Percentiles rank a stretch among this genome's conserved stretches.
Conservation (phyloP, 73 alveolate genomes). For the Tetrahymena malaccensis region DNA sequence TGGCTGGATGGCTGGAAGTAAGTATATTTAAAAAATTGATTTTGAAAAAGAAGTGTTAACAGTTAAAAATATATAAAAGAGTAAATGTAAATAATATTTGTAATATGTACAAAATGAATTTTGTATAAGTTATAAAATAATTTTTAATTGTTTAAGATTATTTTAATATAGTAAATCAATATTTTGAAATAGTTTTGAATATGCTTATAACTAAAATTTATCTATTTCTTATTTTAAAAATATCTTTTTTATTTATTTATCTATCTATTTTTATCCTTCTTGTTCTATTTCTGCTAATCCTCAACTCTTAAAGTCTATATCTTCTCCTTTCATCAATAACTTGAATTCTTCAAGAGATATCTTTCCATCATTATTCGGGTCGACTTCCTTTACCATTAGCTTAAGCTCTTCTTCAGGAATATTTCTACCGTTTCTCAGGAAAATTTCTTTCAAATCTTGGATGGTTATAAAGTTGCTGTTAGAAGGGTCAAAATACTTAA, state of each 20-base stretch:
- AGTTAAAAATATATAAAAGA: background rate
- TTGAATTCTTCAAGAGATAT: conserved; percentile 45
- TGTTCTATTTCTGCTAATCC: too few species aligned
- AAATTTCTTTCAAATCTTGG: conserved; percentile 42
- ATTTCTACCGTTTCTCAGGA: conserved; percentile 18
- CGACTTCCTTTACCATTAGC: conserved; percentile 43
- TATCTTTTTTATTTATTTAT: background rate
- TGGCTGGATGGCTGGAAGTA: too few species aligned
- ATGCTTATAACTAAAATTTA: background rate
- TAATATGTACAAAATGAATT: background rate
- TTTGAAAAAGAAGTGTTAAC: background rate
- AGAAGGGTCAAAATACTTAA: conserved; percentile 45
- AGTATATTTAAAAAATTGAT: too few species aligned
- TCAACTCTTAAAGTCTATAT: background rate
- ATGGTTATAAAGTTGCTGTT: conserved; percentile 35
- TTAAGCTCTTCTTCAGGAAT: conserved; percentile 23
- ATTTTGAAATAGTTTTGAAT: background rate
- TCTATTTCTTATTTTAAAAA: background rate
- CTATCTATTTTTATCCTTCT: background rate
- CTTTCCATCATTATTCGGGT: conserved; percentile 42
- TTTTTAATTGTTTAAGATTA: background rate
- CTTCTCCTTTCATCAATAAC: conserved; percentile 13
- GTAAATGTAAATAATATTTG: background rate
- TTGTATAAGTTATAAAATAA: background rate
- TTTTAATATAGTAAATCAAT: background rate